Conservation (phyloP, 306 rosid species). For the Rosa lucieae region DNA sequence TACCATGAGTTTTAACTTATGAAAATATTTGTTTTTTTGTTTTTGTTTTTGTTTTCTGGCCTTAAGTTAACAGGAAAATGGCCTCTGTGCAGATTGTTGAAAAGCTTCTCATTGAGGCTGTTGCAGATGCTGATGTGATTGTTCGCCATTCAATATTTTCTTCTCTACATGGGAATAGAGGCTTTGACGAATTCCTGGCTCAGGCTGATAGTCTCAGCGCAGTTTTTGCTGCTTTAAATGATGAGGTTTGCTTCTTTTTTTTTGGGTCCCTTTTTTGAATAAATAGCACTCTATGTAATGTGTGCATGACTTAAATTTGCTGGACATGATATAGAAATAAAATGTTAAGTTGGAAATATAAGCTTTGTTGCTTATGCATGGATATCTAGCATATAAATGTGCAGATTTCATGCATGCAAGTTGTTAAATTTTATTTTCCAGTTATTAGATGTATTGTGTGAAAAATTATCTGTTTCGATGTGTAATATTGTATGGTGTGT, state of each 20-base stretch:
- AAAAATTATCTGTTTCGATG: not conserved
- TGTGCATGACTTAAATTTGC: not conserved
- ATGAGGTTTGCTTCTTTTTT: constrained; percentile 56
- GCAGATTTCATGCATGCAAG: not conserved
- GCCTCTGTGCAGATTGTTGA: constrained; percentile 78
- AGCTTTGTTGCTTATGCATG: not conserved
- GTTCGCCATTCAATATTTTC: constrained; percentile 93
- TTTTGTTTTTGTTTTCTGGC: not conserved
- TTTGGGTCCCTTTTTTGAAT: not conserved
- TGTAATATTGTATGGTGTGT: constrained; percentile 25
- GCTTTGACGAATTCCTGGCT: constrained; percentile 94
- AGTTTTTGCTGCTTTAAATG: constrained; percentile 90
- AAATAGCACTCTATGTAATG: not conserved
- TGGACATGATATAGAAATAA: not conserved
- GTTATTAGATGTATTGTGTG: not conserved
- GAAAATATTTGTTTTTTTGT: not conserved
- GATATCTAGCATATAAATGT: not conserved
- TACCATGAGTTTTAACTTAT: not conserved
- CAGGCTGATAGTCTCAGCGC: constrained; percentile 95
- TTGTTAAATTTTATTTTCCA: not conserved
- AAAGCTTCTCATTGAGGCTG: constrained; percentile 95
- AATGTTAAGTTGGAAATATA: constrained; percentile 8
- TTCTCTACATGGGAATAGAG: constrained; percentile 81
- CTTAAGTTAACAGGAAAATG: constrained; percentile 30
- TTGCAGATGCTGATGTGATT: constrained; percentile 92